Evolutionary conservation across 176 grass and related monocot genomes (phyloP).

Genomic region (Microstegium vimineum): DNA sequence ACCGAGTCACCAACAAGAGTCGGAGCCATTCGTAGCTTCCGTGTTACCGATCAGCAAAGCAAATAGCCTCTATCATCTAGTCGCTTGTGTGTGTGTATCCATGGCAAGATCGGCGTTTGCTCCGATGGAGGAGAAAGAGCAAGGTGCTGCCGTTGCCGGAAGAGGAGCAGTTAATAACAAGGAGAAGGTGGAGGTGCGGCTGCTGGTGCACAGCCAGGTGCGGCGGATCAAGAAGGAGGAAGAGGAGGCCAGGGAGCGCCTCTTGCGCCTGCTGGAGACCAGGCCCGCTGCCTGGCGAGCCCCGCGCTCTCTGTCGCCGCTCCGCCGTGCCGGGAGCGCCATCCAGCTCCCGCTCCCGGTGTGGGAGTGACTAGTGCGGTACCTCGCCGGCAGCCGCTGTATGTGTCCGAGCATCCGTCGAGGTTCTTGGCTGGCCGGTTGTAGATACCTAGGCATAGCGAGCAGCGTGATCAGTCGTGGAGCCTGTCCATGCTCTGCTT

Average conservation of each 20-base stretch:
- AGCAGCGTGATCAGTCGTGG: not conserved
- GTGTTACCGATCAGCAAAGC: not conserved
- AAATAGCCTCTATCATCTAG: no score
- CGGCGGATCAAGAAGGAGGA: conserved; percentile 78
- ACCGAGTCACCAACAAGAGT: not conserved
- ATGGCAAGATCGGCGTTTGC: conserved; percentile 26
- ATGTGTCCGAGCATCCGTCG: not conserved
- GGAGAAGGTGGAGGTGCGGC: not conserved
- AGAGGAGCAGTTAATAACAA: no score
- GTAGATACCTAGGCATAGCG: conserved; percentile 1
- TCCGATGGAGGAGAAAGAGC: conserved; percentile 24
- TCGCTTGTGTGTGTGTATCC: no score
- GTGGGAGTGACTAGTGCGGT: not conserved
- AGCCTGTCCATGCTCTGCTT: conserved; percentile 45
- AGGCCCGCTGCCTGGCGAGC: conserved; percentile 29
- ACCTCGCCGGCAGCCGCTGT: no score
- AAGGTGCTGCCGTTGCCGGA: not conserved
- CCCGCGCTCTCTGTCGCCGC: conserved; percentile 47
- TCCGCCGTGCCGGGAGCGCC: conserved; percentile 39
- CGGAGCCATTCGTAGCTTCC: not conserved
- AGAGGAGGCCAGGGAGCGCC: conserved; percentile 47
- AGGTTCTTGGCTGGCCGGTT: not conserved
- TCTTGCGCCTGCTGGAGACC: conserved; percentile 48
- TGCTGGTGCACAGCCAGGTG: conserved; percentile 73
- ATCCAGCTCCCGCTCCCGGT: conserved; percentile 6